Evolutionary conservation across 768 basidiomycete species (phyloP).

Genomic region (Leccinum rimulosum): DNA sequence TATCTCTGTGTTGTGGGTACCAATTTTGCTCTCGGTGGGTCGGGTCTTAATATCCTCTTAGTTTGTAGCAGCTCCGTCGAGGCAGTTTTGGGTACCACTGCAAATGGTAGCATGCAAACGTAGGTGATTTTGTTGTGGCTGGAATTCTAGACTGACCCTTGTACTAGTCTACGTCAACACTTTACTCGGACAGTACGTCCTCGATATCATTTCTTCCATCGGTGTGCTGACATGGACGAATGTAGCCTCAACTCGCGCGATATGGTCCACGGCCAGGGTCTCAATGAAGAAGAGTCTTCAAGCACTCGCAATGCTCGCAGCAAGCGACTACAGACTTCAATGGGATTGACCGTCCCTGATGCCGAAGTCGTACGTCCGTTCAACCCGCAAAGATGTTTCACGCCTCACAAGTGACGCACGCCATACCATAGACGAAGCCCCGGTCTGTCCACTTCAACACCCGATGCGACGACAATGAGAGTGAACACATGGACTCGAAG

Average conservation of each 20-base stretch:
- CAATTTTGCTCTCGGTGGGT: background rate
- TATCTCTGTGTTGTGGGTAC: conserved; percentile 23
- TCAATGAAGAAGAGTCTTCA: conserved; percentile 26
- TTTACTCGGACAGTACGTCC: conserved; percentile 25
- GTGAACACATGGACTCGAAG: conserved; percentile 11
- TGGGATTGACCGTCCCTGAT: conserved; percentile 14
- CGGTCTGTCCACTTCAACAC: conserved; percentile 18
- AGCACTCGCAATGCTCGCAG: conserved; percentile 2
- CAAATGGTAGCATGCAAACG: conserved; percentile 29
- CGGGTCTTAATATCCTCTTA: conserved; percentile 2
- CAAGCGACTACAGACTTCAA: background rate
- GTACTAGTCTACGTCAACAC: conserved; percentile 29
- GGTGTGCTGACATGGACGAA: background rate
- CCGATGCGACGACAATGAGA: background rate
- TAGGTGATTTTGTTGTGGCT: background rate
- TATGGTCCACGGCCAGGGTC: conserved; percentile 15
- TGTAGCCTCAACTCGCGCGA: conserved; percentile 28
- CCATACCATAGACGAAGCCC: conserved; percentile 10
- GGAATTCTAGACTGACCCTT: background rate
- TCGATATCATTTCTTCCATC: background rate
- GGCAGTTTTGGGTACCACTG: conserved; percentile 24
- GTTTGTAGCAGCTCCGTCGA: conserved; percentile 25
- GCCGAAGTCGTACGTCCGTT: conserved; percentile 17
- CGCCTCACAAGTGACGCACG: background rate
- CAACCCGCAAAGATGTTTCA: background rate